phyloP scores from a whole-genome alignment of 2,329 filamentous ascomycete species.

The Colletotrichum sp. region DNA sequence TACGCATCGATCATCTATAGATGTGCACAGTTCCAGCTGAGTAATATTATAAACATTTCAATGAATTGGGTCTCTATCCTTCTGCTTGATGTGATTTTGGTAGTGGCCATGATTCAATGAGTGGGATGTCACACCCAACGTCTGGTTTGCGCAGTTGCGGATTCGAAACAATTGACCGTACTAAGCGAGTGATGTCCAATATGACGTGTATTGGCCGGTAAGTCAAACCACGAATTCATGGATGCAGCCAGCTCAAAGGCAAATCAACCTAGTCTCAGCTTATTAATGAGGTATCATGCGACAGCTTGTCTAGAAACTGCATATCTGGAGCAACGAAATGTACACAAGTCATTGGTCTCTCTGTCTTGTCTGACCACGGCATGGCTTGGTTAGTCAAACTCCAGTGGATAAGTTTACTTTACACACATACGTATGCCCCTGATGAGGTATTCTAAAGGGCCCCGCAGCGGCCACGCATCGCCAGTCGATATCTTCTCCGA shows the following conservation, averaged over 20 bases:
- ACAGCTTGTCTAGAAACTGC: neutral
- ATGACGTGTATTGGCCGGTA: neutral
- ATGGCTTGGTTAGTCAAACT: too few species aligned
- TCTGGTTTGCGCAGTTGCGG: neutral
- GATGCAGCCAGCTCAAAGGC: neutral
- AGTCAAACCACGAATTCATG: neutral
- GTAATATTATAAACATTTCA: neutral
- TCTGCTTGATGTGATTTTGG: neutral
- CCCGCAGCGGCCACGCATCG: neutral
- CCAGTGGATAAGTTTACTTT: too few species aligned
- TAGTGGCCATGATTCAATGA: neutral
- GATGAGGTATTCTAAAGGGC: neutral
- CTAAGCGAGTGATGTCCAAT: neutral
- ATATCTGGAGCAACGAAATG: neutral
- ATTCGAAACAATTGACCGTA: neutral
- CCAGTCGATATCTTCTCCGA: neutral
- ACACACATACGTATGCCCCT: too few species aligned
- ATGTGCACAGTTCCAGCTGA: neutral
- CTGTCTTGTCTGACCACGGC: neutral
- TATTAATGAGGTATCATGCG: neutral
- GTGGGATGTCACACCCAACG: neutral
- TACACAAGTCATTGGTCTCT: neutral
- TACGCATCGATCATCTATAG: neutral
- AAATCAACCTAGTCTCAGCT: neutral
- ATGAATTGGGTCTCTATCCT: neutral